Evolutionary conservation across 495 filamentous ascomycete species (phyloP).

Genomic region (Penicillium odoratum): DNA sequence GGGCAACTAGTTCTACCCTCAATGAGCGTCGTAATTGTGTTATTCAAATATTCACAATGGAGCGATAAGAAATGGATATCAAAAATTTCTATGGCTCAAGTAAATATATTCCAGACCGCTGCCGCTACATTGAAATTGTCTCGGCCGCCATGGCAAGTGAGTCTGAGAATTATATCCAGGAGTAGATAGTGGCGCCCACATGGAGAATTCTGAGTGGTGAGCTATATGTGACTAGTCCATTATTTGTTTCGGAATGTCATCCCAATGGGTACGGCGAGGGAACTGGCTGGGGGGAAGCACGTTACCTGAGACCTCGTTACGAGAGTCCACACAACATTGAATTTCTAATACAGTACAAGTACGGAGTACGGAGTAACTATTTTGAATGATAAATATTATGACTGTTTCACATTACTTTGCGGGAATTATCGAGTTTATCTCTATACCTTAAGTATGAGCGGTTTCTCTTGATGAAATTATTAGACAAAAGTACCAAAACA

Average conservation of each 20-base stretch:
- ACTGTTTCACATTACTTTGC: neutral
- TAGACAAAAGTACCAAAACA: slow-evolving; percentile 15
- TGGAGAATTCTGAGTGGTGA: slow-evolving; percentile 4
- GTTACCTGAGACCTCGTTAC: neutral
- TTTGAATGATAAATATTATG: neutral
- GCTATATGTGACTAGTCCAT: neutral
- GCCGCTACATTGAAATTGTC: neutral
- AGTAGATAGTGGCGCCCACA: slow-evolving; percentile 18
- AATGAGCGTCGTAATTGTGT: neutral
- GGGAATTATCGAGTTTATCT: neutral
- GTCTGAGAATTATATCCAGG: neutral
- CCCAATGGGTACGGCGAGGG: slow-evolving; percentile 21
- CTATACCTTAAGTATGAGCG: neutral
- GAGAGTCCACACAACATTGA: neutral
- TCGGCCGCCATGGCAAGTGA: neutral
- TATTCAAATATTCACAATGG: neutral
- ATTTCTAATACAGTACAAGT: too few relatives aligned
- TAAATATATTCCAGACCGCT: neutral
- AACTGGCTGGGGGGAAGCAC: slow-evolving; percentile 1
- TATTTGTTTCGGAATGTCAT: slow-evolving; percentile 9
- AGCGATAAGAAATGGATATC: neutral
- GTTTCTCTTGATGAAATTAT: neutral
- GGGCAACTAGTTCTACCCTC: slow-evolving; percentile 11
- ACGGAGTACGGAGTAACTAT: too few relatives aligned
- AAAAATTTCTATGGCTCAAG: neutral